A percentile compares a stretch with the other conserved stretches of the same genome.
Conservation (phyloP, 2,329 filamentous ascomycete species). For the Hypoxylon sp. region DNA sequence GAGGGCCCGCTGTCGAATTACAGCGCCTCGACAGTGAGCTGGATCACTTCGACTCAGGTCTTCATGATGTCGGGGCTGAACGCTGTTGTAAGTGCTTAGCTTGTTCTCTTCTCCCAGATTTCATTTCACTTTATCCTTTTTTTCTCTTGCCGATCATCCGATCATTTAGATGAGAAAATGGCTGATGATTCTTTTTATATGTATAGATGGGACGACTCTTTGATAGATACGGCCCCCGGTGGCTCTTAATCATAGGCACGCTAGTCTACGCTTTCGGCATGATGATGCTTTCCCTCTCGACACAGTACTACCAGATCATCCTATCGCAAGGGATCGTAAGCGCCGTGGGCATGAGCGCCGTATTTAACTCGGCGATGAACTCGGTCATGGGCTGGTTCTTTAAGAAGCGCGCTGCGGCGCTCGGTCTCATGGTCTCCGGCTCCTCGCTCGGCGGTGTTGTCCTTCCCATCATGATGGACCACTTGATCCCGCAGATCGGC, state of each 20-base stretch:
- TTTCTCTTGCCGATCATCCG: neutral
- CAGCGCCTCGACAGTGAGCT: slow-evolving; percentile 66
- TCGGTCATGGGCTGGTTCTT: slow-evolving; percentile 64
- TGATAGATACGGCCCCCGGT: slow-evolving; percentile 72
- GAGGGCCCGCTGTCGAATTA: slow-evolving; percentile 62
- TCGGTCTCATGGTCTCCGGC: slow-evolving; percentile 64
- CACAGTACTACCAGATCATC: slow-evolving; percentile 59
- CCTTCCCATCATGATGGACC: slow-evolving; percentile 71
- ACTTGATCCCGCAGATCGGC: slow-evolving; percentile 63
- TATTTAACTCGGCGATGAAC: slow-evolving; percentile 56
- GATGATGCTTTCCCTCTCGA: slow-evolving; percentile 71
- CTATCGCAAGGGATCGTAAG: slow-evolving; percentile 57
- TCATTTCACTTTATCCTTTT: neutral
- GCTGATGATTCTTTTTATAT: slow-evolving; percentile 25
- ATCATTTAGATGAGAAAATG: neutral
- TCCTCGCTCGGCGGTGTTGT: slow-evolving; percentile 66
- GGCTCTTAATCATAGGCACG: slow-evolving; percentile 66
- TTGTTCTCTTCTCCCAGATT: too few species aligned
- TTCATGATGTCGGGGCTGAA: slow-evolving; percentile 65
- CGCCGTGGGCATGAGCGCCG: slow-evolving; percentile 55
- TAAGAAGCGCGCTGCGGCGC: slow-evolving; percentile 62
- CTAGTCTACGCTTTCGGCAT: slow-evolving; percentile 69
- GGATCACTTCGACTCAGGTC: slow-evolving; percentile 69
- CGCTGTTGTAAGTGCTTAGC: slow-evolving; percentile 52
- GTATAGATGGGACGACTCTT: slow-evolving; percentile 64